These are phyloP conservation scores for Leersia perrieri DNA, from an alignment of 176 grass and related monocot genomes.

Conservation along the genomic window DNA sequence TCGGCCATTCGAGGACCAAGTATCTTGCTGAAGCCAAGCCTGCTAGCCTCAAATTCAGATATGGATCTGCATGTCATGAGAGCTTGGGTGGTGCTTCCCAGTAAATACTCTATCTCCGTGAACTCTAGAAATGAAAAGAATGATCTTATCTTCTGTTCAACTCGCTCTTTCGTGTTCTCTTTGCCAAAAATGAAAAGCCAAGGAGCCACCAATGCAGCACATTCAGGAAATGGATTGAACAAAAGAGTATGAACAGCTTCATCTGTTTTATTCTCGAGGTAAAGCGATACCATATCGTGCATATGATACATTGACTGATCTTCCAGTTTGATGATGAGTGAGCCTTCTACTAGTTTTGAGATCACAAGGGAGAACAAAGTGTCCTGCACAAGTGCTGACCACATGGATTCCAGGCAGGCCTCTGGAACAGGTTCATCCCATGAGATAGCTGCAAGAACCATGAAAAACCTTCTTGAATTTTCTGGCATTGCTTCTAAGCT, in stretches of 20 bases:
- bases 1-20: conserved; percentile 54
- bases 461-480: conserved; percentile 63
- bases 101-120: conserved; percentile 43
- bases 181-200: conserved; percentile 87
- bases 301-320: conserved; percentile 65
- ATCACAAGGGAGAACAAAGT: conserved; percentile 60
- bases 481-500: conserved; percentile 84
- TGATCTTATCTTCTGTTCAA: conserved; percentile 52
- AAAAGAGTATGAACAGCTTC: conserved; percentile 46
- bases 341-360: conserved; percentile 76
- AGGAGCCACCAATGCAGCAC: conserved; percentile 53
- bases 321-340: conserved; percentile 78
- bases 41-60: conserved; percentile 62
- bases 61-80: conserved; percentile 73
- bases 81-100: conserved; percentile 57
- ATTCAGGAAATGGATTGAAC: conserved; percentile 44
- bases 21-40: conserved; percentile 54
- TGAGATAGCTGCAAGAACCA: conserved; percentile 58
- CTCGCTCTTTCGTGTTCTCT: conserved; percentile 41
- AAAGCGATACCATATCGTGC: conserved; percentile 83
- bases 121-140: conserved; percentile 52
- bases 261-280: conserved; percentile 57
- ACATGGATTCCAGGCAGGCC: conserved; percentile 66
- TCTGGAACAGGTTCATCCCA: conserved; percentile 81
- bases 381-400: conserved; percentile 58